Conservation (phyloP, 345 rosid species). For the Lenwebbia sp. region DNA sequence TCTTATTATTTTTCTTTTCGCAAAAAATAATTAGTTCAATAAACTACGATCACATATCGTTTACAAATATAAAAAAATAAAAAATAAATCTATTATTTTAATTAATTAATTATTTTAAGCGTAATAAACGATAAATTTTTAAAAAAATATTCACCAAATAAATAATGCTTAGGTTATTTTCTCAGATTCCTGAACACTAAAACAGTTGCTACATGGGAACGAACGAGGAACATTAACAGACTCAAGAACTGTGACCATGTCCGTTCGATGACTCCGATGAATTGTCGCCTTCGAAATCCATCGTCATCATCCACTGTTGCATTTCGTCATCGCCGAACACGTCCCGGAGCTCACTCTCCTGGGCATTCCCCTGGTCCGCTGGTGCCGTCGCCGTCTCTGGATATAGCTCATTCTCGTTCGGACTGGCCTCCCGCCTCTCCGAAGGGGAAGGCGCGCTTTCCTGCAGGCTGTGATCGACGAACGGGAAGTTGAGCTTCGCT, state of each 20-base stretch:
- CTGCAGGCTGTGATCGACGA: conserved; percentile 18
- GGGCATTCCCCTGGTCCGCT: background rate
- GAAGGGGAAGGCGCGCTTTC: background rate
- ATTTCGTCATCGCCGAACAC: conserved; percentile 31
- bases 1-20: no score
- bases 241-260: background rate
- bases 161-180: background rate
- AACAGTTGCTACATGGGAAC: background rate
- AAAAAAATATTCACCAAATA: no score
- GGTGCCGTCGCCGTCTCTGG: background rate
- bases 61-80: no score
- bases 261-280: conserved; percentile 53
- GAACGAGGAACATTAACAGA: background rate
- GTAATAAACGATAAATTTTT: no score
- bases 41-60: no score
- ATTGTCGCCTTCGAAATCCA: conserved; percentile 36
- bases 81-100: no score
- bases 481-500: conserved; percentile 50
- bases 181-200: background rate
- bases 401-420: background rate
- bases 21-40: no score
- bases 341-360: conserved; percentile 23
- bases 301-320: conserved; percentile 41
- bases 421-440: background rate
- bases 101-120: no score